Percentiles rank a stretch among this genome's conserved stretches.
Evolutionary conservation across 768 basidiomycete species (phyloP).

Genomic region (Aureoboletus auriporus): DNA sequence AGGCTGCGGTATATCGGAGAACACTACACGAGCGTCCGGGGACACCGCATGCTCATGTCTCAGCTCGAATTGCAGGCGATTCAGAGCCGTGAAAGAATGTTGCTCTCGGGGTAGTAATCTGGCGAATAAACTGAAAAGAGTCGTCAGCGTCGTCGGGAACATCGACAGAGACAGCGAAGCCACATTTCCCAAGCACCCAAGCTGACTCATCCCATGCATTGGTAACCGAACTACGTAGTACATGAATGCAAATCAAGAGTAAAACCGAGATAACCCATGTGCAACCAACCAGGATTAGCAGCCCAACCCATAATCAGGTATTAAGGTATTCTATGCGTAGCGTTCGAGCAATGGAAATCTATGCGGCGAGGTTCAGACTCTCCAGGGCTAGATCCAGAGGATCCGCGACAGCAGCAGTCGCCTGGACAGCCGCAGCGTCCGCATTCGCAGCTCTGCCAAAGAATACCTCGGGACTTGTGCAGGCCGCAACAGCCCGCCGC

Average conservation of each 20-base stretch:
- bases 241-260: constrained; percentile 3
- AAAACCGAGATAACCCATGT: not conserved
- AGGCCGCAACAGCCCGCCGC: constrained; percentile 92
- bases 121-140: constrained; percentile 31
- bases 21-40: constrained; percentile 44
- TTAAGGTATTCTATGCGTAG: constrained; percentile 13
- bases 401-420: constrained; percentile 41
- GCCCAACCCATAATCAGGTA: not conserved
- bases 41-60: constrained; percentile 61
- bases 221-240: not conserved
- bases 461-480: constrained; percentile 90
- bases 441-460: constrained; percentile 50
- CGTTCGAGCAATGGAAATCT: constrained; percentile 1
- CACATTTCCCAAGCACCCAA: too few relatives aligned
- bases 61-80: constrained; percentile 46
- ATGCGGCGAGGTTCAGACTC: constrained; percentile 32
- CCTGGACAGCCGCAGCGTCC: constrained; percentile 32
- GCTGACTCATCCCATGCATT: constrained; percentile 18
- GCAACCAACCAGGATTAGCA: constrained; percentile 5
- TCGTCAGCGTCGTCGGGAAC: constrained; percentile 44
- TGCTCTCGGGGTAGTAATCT: constrained; percentile 6
- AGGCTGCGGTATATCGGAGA: constrained; percentile 42
- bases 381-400: constrained; percentile 66
- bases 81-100: not conserved
- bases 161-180: constrained; percentile 14